Percentiles rank a stretch among this genome's conserved stretches.
Conservation (phyloP, 2,329 filamentous ascomycete genomes). For the Sclerotinia spermophila region DNA sequence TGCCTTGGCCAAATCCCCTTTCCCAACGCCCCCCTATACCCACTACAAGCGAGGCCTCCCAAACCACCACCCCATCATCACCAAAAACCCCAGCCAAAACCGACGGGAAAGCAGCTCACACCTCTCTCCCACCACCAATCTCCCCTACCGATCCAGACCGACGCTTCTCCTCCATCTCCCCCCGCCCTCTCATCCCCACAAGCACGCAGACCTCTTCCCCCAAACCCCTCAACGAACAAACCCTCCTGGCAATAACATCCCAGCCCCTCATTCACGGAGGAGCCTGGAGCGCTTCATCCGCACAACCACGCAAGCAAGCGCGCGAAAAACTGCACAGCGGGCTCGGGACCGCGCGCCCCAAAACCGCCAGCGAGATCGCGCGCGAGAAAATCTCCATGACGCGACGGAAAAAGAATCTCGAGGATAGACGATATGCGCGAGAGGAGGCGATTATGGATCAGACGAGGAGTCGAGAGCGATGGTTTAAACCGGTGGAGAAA, state of each 20-base stretch:
- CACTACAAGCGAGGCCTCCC: neutral
- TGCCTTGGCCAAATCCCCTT: neutral
- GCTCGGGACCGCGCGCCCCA: neutral
- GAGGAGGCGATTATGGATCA: neutral
- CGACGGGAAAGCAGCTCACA: neutral
- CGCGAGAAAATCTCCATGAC: neutral
- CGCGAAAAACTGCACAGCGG: neutral
- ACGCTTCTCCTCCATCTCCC: neutral
- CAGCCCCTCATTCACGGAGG: neutral
- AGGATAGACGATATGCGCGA: too few relatives aligned
- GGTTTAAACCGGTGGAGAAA: neutral
- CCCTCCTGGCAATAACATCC: neutral
- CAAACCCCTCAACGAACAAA: neutral
- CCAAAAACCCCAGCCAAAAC: neutral
- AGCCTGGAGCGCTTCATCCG: neutral
- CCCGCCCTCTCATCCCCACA: neutral
- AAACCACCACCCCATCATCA: neutral
- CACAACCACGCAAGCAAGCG: too few relatives aligned
- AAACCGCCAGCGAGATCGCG: neutral
- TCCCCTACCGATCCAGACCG: neutral
- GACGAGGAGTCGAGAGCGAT: neutral
- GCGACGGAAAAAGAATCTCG: too few relatives aligned
- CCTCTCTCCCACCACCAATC: neutral
- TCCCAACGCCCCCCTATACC: too few relatives aligned
- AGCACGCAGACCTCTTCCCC: neutral